Base-by-base conservation (phyloP, 2,329 filamentous ascomycete genomes). In the Neopestalotiopsis rosae region DNA sequence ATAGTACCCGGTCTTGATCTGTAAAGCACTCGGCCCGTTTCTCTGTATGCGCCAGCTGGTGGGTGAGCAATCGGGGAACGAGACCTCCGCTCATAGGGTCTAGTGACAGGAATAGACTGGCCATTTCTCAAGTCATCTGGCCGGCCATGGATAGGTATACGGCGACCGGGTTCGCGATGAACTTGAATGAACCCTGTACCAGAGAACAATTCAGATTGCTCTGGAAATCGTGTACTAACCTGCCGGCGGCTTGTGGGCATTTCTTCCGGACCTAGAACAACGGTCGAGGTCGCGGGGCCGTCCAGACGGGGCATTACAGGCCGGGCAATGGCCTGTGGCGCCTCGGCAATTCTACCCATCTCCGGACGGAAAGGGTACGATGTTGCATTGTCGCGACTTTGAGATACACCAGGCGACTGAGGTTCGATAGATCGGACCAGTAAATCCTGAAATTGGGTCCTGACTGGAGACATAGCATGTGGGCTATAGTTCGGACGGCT, bases 371-470 rank as follows among this genome's bases (percentile, higher is more conserved):
- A 38, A 9, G 38, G 30, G 28, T 61, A 67, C 10, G 65, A 61
- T 13, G 65, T 42, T 24, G 28, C 13, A 14, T 45, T 34, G 12
- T 67, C 65, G 56, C 69, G 38, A 59, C 65, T 69, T 17, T 61
- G 70, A 10, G 67, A 49, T 32, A 66, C 66, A 57, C 69, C 67
- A 10, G 77, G 77, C 52, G 77, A 79, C 40, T 69, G 66, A 66
- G 77, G 76, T 68, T 79, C 77, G 72, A 79, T 75, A 45, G 77
- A 79, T 64, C 74, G 75, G 24, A 79, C 61, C 12, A 79, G 52
- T 74, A 78, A 74, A 70, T 79, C 77, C 68, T 79, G 74, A 38
- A 78, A 71, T 62, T 74, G 72, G 65, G 72, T 61, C 70, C 74
- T 75, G 67, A 75, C 71, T 52, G 75, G 74, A 38, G 75, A 74